Conservation (phyloP, 257 asterid genomes). For the Capsicum baccatum region DNA sequence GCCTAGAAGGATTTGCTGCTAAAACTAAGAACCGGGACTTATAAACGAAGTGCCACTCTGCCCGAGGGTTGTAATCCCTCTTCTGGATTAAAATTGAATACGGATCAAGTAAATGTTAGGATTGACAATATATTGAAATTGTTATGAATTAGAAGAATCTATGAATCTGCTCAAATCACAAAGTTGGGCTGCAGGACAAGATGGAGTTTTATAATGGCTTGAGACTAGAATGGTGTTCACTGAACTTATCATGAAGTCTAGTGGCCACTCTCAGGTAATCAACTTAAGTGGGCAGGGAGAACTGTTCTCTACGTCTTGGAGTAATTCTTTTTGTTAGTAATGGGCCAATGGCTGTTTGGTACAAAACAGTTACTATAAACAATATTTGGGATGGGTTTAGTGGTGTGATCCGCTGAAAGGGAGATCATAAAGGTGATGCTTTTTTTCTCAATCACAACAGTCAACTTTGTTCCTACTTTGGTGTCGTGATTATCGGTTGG, state of each 20-base stretch:
- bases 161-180: neutral
- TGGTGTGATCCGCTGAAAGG: neutral
- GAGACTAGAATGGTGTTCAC: neutral
- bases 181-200: neutral
- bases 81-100: neutral
- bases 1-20: neutral
- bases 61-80: neutral
- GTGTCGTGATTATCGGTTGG: conserved; percentile 3
- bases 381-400: neutral
- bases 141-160: neutral
- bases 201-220: conserved; percentile 7
- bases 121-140: neutral
- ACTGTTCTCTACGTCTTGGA: neutral
- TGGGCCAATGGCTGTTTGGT: neutral
- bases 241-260: conserved; percentile 8
- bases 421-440: neutral
- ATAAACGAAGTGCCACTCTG: neutral
- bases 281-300: neutral
- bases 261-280: conserved; percentile 1
- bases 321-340: neutral
- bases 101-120: conserved; percentile 9
- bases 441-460: neutral
- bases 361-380: neutral
- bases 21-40: neutral
- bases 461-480: neutral